Evolutionary conservation across 2,329 filamentous ascomycete genomes (phyloP).

Genomic region (Xylogone sp.): DNA sequence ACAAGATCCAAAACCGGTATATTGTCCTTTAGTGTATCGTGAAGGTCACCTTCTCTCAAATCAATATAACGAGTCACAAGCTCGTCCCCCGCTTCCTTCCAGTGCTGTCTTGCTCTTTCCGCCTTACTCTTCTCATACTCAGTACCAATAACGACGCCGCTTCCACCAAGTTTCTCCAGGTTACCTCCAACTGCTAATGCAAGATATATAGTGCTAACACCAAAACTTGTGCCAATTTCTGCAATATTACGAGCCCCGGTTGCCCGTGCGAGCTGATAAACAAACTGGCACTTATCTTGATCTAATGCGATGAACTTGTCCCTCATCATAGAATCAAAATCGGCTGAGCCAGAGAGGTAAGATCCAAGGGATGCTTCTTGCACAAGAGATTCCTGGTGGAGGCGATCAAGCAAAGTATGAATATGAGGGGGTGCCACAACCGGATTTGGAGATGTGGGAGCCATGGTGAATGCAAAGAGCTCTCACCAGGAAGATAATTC

Average conservation of each 20-base stretch:
- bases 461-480: no score
- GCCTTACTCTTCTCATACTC: slow-evolving; percentile 56
- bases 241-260: slow-evolving; percentile 48
- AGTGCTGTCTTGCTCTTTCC: slow-evolving; percentile 45
- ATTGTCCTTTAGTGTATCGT: slow-evolving; percentile 52
- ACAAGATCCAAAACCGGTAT: slow-evolving; percentile 50
- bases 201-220: slow-evolving; percentile 59
- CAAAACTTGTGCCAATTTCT: slow-evolving; percentile 59
- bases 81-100: slow-evolving; percentile 45
- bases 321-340: slow-evolving; percentile 37
- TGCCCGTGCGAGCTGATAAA: slow-evolving; percentile 49
- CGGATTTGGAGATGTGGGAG: neutral
- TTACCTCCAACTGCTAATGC: slow-evolving; percentile 53
- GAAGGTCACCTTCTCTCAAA: slow-evolving; percentile 52
- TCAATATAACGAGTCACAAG: slow-evolving; percentile 47
- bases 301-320: slow-evolving; percentile 59
- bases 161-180: slow-evolving; percentile 23
- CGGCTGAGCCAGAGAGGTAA: slow-evolving; percentile 23
- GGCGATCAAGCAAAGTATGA: slow-evolving; percentile 30
- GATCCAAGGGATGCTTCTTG: slow-evolving; percentile 25
- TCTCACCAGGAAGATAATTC: no score
- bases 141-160: slow-evolving; percentile 52
- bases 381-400: slow-evolving; percentile 28
- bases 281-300: slow-evolving; percentile 51
- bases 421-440: slow-evolving; percentile 20